Base-by-base conservation (phyloP, 2,329 filamentous ascomycete genomes). In the Cryphonectria nitschkei region DNA sequence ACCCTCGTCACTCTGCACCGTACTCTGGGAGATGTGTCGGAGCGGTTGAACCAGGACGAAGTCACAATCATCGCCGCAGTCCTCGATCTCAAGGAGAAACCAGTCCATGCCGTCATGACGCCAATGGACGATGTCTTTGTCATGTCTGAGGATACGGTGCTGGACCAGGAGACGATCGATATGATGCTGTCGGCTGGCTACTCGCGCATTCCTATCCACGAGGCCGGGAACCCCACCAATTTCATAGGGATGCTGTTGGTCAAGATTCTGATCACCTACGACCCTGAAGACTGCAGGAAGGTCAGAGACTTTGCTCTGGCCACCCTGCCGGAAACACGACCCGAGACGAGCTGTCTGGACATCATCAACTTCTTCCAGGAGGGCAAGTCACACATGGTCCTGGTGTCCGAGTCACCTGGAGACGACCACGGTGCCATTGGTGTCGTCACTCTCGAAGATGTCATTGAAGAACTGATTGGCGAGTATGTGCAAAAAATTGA, bases 281-380 rank as follows among this genome's bases (percentile, higher is more conserved):
- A 99, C 75, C 96, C 96, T 0, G 96, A 99, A 80, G 96, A 99
- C 78, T 89, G 88, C 78, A 93, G 92, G 77, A 89, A 89, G 29
- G 96, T 99, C 50, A 88, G 92, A 73, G 95, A 98, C 73, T 98
- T 99, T 78, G 91, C 94, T 9, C 86, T 99, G 66, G 96, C 96
- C 19, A 98, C 96, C 0, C 88, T 99, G 8, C 96, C 97, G 1
- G 96, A 99, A 81, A 99, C 96, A 0, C 89, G 93, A 13, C 94
- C 96, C 0, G 94, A 98, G 79, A 99, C 96, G 0, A 98, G 95
- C 83, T 99, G 96, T 79, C 83, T 99, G 69, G 96, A 99, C 80
- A 98, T 99, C 77, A 94, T 99, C 82, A 99, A 99, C 83, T 99
- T 98, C 82, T 99, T 99, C 84, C 96, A 99, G 81, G 96, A 99